phyloP scores from a whole-genome alignment of 176 grass and related monocot species.

The Zea luxurians region DNA sequence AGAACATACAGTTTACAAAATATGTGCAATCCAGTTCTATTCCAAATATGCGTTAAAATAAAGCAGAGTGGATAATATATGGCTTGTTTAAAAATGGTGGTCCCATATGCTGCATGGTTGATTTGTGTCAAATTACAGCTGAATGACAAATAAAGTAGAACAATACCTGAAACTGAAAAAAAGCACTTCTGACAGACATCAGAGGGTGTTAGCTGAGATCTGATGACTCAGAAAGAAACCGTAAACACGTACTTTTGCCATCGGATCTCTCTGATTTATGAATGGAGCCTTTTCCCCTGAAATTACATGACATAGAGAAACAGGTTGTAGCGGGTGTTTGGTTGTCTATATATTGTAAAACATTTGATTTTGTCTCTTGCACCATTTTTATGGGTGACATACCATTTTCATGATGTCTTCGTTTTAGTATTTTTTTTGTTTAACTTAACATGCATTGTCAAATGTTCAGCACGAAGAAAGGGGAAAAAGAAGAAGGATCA shows the following conservation, averaged over 20 bases:
- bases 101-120: neutral
- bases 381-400: neutral
- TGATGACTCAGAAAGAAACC: too few species aligned
- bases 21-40: neutral
- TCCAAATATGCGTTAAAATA: neutral
- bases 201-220: neutral
- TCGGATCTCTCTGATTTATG: neutral
- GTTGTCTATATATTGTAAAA: constrained; percentile 4
- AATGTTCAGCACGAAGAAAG: constrained; percentile 66
- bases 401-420: constrained; percentile 23
- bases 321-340: neutral
- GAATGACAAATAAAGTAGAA: neutral
- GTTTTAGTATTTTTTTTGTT: constrained; percentile 9
- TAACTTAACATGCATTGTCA: constrained; percentile 23
- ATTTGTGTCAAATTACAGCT: neutral
- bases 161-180: neutral
- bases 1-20: neutral
- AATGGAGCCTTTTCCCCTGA: neutral
- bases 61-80: constrained; percentile 25
- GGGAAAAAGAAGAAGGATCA: constrained; percentile 96
- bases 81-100: neutral
- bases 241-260: too few species aligned
- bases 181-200: neutral
- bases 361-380: neutral
- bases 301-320: constrained; percentile 18